These are phyloP conservation scores for Fusarium sp. DNA, from an alignment of 2,329 filamentous ascomycete genomes.

Conservation along the genomic window DNA sequence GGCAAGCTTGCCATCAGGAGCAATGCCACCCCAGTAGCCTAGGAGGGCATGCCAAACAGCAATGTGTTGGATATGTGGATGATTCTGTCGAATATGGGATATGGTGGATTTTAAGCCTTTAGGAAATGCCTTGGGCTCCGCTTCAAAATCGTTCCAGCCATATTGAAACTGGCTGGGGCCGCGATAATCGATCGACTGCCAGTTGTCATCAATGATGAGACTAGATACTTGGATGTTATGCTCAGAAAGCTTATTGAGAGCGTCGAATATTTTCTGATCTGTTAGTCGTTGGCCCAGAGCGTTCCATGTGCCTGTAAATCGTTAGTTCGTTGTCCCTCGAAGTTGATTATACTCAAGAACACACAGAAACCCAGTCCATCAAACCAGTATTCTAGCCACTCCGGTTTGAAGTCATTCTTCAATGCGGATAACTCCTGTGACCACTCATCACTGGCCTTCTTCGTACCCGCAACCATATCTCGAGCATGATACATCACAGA, in stretches of 20 bases:
- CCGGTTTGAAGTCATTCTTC: conserved; percentile 60
- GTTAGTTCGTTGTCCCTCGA: conserved; percentile 24
- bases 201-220: conserved; percentile 96
- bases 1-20: conserved; percentile 78
- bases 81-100: conserved; percentile 71
- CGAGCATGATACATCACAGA: conserved; percentile 91
- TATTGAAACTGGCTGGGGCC: conserved; percentile 65
- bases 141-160: conserved; percentile 87
- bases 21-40: conserved; percentile 92
- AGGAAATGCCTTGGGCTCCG: conserved; percentile 82
- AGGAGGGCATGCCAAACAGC: conserved; percentile 94
- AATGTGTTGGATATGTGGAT: conserved; percentile 81
- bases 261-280: conserved; percentile 80
- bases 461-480: conserved; percentile 55
- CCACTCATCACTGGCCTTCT: conserved; percentile 55
- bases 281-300: conserved; percentile 85
- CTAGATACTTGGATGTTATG: conserved; percentile 82
- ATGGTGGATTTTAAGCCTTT: conserved; percentile 79
- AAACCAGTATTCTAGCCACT: conserved; percentile 89
- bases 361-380: conserved; percentile 91
- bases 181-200: conserved; percentile 77
- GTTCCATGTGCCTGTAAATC: conserved; percentile 82
- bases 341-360: conserved; percentile 34
- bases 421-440: conserved; percentile 59
- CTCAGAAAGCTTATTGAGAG: conserved; percentile 75